Evolutionary conservation across 345 rosid species (phyloP).

Genomic region (Citrus medica): DNA sequence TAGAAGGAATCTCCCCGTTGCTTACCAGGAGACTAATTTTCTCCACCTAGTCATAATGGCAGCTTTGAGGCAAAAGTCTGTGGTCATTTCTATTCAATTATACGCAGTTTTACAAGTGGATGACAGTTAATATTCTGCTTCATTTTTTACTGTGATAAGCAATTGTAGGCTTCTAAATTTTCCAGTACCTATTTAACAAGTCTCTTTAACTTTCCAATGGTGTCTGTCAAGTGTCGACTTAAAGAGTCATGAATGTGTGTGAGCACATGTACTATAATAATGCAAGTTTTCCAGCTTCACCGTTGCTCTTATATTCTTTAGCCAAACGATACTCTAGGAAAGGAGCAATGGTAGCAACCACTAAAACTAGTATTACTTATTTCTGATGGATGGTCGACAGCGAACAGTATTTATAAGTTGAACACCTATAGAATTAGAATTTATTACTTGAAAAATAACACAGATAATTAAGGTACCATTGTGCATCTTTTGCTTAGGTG

Average conservation of each 20-base stretch:
- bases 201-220: not conserved
- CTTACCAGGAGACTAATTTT: not conserved
- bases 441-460: not conserved
- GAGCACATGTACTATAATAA: not conserved
- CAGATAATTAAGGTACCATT: conserved; percentile 36
- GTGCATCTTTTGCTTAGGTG: conserved; percentile 42
- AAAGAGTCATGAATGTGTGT: not conserved
- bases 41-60: no score
- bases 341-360: not conserved
- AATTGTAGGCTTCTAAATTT: not conserved
- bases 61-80: not conserved
- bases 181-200: not conserved
- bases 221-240: not conserved
- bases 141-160: not conserved
- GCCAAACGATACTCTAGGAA: not conserved
- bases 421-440: not conserved
- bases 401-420: not conserved
- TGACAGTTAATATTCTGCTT: not conserved
- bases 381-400: not conserved
- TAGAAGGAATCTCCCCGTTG: not conserved
- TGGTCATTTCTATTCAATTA: not conserved
- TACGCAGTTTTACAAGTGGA: not conserved
- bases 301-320: not conserved
- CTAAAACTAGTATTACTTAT: not conserved
- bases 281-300: not conserved